Evolutionary conservation across 768 basidiomycete species (phyloP), one percentile per base, ranked within the genome.

Genomic region (Kwoniella dendrophila): DNA sequence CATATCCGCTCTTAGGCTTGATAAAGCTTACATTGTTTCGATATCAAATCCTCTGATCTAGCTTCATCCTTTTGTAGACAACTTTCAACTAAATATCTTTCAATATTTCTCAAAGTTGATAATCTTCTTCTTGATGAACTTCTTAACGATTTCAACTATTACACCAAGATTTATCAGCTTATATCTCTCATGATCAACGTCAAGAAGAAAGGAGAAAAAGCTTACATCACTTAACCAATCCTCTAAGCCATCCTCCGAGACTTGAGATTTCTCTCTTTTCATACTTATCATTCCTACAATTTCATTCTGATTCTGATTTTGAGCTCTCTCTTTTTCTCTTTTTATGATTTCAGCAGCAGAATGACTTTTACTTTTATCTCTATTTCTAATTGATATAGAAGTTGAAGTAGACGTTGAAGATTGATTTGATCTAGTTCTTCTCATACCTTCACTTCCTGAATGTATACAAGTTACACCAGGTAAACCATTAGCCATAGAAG

Each of bases 211-310:
- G n/a, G 12, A n/a, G 50, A 8, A 16, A 49, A 48, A 14, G 32
- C 64, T 43, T 20, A 66, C 64, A 57, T 66, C 64, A 30, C 50
- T 57, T 7, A 66, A 44, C 64, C 64, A 66, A 2, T 32, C 36
- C 8, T 56, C 40, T 7, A 61, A n/a, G 2, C 48, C 55, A 16
- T 50, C 53, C 22, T 34, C 34, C n/a, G n/a, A n/a, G n/a, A 8
- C 26, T 24, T n/a, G 51, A 60, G 7, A 20, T 52, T 26, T 47
- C 51, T 24, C 51, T 29, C 40, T 20, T n/a, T 30, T 56, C 44
- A 32, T 44, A 16, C 33, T 14, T 2, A 14, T 26, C 6, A n/a
- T 56, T 4, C 38, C 38, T 4, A 20, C 38, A 4, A 14, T 22
- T 14, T 50, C 48, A 29, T 8, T 12, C 48, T 20, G 27, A 24